These are phyloP conservation scores for Asclepias syriaca DNA, from an alignment of 257 asterid genomes.

Conservation along the genomic window DNA sequence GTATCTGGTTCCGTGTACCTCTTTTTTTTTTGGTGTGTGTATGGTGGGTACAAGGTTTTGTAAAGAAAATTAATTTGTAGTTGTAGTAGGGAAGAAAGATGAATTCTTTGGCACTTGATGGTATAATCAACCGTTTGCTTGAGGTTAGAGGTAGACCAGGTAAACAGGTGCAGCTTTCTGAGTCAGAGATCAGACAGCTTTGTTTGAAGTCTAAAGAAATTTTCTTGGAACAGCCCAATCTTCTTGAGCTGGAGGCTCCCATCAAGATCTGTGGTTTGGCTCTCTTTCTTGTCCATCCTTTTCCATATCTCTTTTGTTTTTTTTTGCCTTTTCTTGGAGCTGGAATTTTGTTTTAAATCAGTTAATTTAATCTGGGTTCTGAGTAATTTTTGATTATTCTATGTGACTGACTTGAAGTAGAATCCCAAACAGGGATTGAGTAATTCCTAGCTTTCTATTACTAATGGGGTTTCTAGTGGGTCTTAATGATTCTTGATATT, in stretches of 20 bases:
- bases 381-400: background rate
- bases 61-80: background rate
- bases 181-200: constrained; percentile 71
- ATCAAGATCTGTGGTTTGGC: constrained; percentile 77
- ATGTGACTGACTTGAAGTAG: constrained; percentile 7
- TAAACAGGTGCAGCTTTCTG: constrained; percentile 84
- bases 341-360: constrained; percentile 1
- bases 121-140: constrained; percentile 62
- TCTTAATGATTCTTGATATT: background rate
- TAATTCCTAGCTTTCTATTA: background rate
- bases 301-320: background rate
- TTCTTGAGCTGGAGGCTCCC: constrained; percentile 91
- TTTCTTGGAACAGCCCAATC: constrained; percentile 78
- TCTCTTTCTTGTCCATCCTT: constrained; percentile 1
- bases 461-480: background rate
- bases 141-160: constrained; percentile 78
- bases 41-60: background rate
- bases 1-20: background rate
- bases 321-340: background rate
- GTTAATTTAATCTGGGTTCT: constrained; percentile 4
- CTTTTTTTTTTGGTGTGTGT: background rate
- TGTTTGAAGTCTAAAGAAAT: constrained; percentile 66
- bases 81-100: constrained; percentile 24
- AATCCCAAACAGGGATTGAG: background rate
- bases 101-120: constrained; percentile 60